Evolutionary conservation across 2,329 filamentous ascomycete genomes (phyloP).

Genomic region (Fusarium sarcochroum): DNA sequence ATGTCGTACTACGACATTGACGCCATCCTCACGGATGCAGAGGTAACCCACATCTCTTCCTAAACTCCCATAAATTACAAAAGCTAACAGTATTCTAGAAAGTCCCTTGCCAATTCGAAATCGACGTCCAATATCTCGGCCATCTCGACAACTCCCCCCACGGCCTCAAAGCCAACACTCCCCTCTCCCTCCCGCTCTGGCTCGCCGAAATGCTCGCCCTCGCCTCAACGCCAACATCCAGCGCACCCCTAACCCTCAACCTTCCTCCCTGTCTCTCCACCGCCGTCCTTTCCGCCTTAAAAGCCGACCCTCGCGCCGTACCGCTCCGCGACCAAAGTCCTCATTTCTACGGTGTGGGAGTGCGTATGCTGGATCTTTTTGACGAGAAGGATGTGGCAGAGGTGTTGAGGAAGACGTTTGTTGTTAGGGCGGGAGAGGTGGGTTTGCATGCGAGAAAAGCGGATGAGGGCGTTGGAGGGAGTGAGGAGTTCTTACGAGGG

Average conservation of each 20-base stretch:
- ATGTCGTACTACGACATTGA: slow-evolving; percentile 90
- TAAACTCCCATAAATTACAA: neutral
- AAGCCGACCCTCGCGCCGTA: slow-evolving; percentile 89
- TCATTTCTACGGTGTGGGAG: slow-evolving; percentile 89
- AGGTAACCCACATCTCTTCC: slow-evolving; percentile 64
- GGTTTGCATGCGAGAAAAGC: slow-evolving; percentile 91
- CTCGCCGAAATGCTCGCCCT: slow-evolving; percentile 93
- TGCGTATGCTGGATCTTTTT: slow-evolving; percentile 89
- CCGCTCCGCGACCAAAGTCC: slow-evolving; percentile 85
- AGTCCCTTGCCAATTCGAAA: slow-evolving; percentile 94
- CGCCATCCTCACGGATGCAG: slow-evolving; percentile 86
- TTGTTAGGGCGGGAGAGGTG: slow-evolving; percentile 83
- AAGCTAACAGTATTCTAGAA: slow-evolving; percentile 69
- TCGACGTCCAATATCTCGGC: slow-evolving; percentile 88
- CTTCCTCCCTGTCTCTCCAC: slow-evolving; percentile 82
- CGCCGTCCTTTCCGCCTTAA: slow-evolving; percentile 88
- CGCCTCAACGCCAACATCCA: slow-evolving; percentile 64
- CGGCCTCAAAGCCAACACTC: slow-evolving; percentile 83
- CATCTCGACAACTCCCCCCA: slow-evolving; percentile 88
- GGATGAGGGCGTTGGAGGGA: slow-evolving; percentile 70
- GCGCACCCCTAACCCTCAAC: slow-evolving; percentile 82
- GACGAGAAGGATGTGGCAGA: slow-evolving; percentile 85
- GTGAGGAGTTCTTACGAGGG: slow-evolving; percentile 85
- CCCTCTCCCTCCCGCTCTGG: slow-evolving; percentile 90
- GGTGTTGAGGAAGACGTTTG: slow-evolving; percentile 83